Evolutionary conservation across 169 alveolate species (phyloP), one percentile per base, ranked within the genome.

Genomic region (Plasmodium berghei): DNA sequence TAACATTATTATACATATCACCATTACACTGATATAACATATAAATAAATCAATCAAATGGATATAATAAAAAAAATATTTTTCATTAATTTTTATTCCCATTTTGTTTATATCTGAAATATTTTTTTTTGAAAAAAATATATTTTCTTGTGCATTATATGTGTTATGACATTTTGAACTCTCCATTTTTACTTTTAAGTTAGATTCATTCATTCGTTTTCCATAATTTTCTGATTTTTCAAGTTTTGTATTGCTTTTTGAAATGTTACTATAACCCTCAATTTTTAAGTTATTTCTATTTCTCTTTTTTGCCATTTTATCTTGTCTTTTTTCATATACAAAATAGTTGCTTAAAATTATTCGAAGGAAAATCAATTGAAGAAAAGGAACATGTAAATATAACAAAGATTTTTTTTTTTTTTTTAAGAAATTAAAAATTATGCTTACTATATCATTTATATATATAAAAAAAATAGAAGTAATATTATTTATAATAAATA

Each of bases 361-460:
- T 24, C 89, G 89, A 6, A 77, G 34, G 16, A 77, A 24, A 22
- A 77, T 59, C 6, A 77, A 49, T 69, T 77, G 89, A 40, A 77
- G 48, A 40, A 63, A 77, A 1, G 77, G 71, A 1, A 69, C 45
- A 69, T 77, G 89, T 26, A 77, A 56, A 26, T 40, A 5, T 12
- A 67, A 5, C 24, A 77, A 18, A 5, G 73, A 49, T 40, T 77
- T 56, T 22, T 22, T 48, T 55, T 77, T 64, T 20, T 26, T 48
- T 22, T 34, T 63, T 24, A 45, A 52, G 66, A 77, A 77, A n/a
- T 24, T 64, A 49, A 48, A 52, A 24, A 77, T 6, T 24, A 77
- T 24, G 26, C 40, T 24, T 28, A 77, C 89, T 8, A 63, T 55
- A 56, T 77, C 89, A 16, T 49, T 77, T 49, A 77, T 69, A 45